These are phyloP conservation scores for Acacia crassicarpa DNA, from an alignment of 306 rosid genomes.

Conservation along the genomic window DNA sequence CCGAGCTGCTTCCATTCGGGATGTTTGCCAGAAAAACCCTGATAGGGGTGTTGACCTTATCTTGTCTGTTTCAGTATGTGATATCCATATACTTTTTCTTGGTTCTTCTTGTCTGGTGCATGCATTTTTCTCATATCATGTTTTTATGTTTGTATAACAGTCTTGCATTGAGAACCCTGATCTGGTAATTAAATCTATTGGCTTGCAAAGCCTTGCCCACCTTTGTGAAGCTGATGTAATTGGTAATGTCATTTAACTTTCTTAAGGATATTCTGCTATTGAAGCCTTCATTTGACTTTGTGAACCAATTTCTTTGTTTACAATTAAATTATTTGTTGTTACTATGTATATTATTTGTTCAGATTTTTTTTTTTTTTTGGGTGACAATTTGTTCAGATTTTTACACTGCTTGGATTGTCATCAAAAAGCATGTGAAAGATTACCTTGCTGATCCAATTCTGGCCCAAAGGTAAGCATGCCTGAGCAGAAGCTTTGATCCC, in stretches of 20 bases:
- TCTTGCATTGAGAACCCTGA: conserved; percentile 84
- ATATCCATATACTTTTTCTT: conserved; percentile 20
- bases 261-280: neutral
- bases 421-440: conserved; percentile 63
- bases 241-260: conserved; percentile 51
- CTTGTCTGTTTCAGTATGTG: conserved; percentile 88
- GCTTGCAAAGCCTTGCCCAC: conserved; percentile 92
- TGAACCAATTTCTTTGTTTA: conserved; percentile 25
- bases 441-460: conserved; percentile 56
- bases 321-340: conserved; percentile 29
- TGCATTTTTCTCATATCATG: conserved; percentile 33
- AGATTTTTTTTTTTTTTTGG: conserved; percentile 54
- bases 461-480: conserved; percentile 64
- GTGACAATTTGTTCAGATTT: conserved; percentile 57
- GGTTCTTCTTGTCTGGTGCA: conserved; percentile 30
- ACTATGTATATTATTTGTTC: conserved; percentile 30
- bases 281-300: conserved; percentile 5
- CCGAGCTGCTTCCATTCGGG: conserved; percentile 85
- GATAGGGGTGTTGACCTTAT: conserved; percentile 96
- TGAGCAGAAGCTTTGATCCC: conserved; percentile 24
- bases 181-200: conserved; percentile 75
- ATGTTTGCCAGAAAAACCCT: conserved; percentile 85
- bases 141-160: conserved; percentile 49
- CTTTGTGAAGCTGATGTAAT: conserved; percentile 93
- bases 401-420: conserved; percentile 96